A percentile compares a stretch with the other conserved stretches of the same genome.
Conservation (phyloP, 1,139 yeast genomes). For the Saccharomyces hybrid region DNA sequence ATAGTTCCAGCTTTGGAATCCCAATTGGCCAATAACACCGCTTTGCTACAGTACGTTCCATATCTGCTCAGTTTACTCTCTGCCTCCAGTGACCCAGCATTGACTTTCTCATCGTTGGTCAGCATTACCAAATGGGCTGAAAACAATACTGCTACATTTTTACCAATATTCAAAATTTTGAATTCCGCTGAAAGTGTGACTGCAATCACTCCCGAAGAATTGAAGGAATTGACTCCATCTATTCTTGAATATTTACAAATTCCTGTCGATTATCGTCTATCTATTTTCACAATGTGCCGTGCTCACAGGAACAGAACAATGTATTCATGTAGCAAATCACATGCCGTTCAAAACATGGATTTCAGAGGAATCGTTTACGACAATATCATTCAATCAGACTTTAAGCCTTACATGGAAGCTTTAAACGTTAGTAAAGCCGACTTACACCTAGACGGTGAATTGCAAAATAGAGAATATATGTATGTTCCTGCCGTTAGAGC, state of each 20-base stretch:
- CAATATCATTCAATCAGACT: conserved; percentile 9
- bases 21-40: conserved; percentile 12
- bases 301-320: conserved; percentile 16
- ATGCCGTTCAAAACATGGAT: conserved; percentile 27
- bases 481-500: conserved; percentile 29
- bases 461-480: conserved; percentile 23
- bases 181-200: conserved; percentile 11
- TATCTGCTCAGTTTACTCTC: conserved; percentile 20
- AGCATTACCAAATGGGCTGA: conserved; percentile 24
- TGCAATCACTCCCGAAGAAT: conserved; percentile 16
- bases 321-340: conserved; percentile 21
- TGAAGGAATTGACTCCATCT: conserved; percentile 20
- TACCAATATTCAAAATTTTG: conserved; percentile 22
- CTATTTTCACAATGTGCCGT: conserved; percentile 29
- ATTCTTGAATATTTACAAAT: conserved; percentile 23
- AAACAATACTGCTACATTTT: conserved; percentile 18
- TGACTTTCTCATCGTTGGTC: conserved; percentile 22
- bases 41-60: conserved; percentile 16
- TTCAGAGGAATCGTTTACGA: conserved; percentile 10
- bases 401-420: conserved; percentile 18
- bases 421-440: conserved; percentile 12
- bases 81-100: conserved; percentile 23
- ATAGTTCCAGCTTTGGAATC: conserved; percentile 16
- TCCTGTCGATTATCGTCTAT: conserved; percentile 25
- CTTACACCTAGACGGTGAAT: conserved; percentile 18